phyloP scores from a whole-genome alignment of 139 green algal genomes.

The Coelastrella sp. region DNA sequence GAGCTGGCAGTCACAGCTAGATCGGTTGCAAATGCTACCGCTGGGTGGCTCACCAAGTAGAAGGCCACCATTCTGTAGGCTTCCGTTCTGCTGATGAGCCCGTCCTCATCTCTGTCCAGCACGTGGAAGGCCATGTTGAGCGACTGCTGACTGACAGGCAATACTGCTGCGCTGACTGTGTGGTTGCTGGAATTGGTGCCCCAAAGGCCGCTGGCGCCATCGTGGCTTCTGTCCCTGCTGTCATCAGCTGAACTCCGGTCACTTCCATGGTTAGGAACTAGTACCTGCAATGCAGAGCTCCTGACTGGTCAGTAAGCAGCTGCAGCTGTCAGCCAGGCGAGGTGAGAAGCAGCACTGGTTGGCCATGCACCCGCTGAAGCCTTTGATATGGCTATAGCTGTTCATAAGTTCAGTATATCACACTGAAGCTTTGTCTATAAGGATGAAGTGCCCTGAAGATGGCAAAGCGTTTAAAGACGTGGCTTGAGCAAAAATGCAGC shows the following conservation, averaged over 20 bases:
- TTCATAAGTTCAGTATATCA: too few species aligned
- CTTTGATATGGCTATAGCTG: too few species aligned
- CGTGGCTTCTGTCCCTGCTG: background rate
- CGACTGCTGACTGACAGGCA: constrained; percentile 28
- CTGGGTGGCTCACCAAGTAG: constrained; percentile 26
- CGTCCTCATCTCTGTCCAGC: constrained; percentile 34
- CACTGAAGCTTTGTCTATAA: too few species aligned
- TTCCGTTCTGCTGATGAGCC: constrained; percentile 31
- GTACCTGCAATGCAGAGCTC: background rate
- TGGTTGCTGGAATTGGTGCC: background rate
- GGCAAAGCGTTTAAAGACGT: too few species aligned
- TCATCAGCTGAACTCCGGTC: background rate
- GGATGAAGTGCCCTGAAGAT: too few species aligned
- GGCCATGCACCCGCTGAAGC: too few species aligned
- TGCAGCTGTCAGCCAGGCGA: too few species aligned
- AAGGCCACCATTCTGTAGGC: constrained; percentile 32
- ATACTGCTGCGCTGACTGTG: background rate
- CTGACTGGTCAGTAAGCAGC: too few species aligned
- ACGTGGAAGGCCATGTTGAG: constrained; percentile 40
- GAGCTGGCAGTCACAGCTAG: background rate
- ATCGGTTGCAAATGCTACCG: too few species aligned
- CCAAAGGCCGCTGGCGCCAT: background rate
- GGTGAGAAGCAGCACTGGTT: too few species aligned
- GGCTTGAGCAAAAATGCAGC: too few species aligned
- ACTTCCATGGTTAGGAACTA: background rate